phyloP scores from a whole-genome alignment of 352 stramenopile genomes.

The Pythium myriotylum region DNA sequence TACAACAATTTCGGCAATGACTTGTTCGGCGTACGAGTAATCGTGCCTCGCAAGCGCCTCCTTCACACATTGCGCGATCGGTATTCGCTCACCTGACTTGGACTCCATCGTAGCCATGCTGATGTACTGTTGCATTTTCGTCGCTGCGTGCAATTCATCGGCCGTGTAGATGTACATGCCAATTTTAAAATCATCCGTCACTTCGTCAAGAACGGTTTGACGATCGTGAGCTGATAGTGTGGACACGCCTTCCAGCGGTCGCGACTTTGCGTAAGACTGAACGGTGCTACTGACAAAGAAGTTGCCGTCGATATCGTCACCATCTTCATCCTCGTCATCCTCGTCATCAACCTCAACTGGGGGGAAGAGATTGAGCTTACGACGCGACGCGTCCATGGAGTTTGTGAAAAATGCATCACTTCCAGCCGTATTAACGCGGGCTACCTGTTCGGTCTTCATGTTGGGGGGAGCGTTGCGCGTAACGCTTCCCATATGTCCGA shows the following conservation, averaged over 20 bases:
- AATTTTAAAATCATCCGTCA: constrained; percentile 55
- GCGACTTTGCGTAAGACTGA: constrained; percentile 24
- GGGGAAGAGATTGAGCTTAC: not conserved
- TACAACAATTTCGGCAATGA: constrained; percentile 66
- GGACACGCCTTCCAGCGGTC: constrained; percentile 40
- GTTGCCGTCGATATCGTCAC: constrained; percentile 16
- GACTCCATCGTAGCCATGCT: constrained; percentile 30
- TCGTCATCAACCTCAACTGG: not conserved
- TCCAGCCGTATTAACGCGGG: constrained; percentile 15
- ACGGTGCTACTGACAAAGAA: constrained; percentile 11
- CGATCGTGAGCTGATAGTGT: constrained; percentile 63
- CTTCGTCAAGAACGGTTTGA: constrained; percentile 60
- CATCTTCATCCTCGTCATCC: constrained; percentile 17
- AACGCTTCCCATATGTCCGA: constrained; percentile 2
- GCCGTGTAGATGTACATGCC: constrained; percentile 80
- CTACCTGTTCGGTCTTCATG: constrained; percentile 20
- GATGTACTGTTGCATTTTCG: constrained; percentile 58
- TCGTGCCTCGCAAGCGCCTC: constrained; percentile 28
- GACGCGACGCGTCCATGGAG: constrained; percentile 7
- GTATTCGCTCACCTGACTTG: constrained; percentile 3
- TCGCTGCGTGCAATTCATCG: constrained; percentile 67
- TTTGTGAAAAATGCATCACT: constrained; percentile 15
- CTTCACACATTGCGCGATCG: constrained; percentile 22
- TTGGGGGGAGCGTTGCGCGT: constrained; percentile 4
- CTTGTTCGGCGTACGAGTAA: constrained; percentile 43